A percentile compares a stretch with the other conserved stretches of the same genome.
Evolutionary conservation across 352 stramenopile species (phyloP).

Genomic region (Pythium monospermum): DNA sequence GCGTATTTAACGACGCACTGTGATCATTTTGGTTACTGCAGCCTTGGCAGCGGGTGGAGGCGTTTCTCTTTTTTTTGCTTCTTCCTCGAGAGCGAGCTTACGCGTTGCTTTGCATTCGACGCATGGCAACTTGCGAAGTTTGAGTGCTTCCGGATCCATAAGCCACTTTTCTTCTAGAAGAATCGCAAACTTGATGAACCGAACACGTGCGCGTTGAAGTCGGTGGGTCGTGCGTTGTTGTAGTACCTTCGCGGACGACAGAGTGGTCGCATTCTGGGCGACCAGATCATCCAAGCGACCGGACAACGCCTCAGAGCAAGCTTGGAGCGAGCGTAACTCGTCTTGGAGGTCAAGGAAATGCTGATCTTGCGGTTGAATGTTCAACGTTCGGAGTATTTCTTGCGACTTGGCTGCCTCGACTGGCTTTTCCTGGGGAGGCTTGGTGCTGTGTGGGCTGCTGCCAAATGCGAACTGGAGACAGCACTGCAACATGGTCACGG

Average conservation of each 20-base stretch:
- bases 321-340: constrained; percentile 3
- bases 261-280: neutral
- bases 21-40: no score
- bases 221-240: constrained; percentile 5
- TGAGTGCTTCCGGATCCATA: neutral
- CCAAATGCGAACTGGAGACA: no score
- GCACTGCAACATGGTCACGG: no score
- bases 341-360: constrained; percentile 6
- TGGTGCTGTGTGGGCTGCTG: no score
- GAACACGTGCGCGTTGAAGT: constrained; percentile 9
- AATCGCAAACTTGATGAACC: constrained; percentile 9
- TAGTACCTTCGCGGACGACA: constrained; percentile 4
- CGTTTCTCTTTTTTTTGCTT: no score
- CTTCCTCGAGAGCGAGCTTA: no score
- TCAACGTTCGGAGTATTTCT: neutral
- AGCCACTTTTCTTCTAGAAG: constrained; percentile 14
- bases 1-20: no score
- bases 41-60: no score
- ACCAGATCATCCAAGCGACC: neutral
- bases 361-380: constrained; percentile 1
- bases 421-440: no score
- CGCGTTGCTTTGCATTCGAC: no score
- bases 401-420: neutral
- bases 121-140: constrained; percentile 1
- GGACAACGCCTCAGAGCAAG: neutral